phyloP scores from a whole-genome alignment of 1,284 basidiomycete species.

The Apiotrichum mycotoxinovorans region DNA sequence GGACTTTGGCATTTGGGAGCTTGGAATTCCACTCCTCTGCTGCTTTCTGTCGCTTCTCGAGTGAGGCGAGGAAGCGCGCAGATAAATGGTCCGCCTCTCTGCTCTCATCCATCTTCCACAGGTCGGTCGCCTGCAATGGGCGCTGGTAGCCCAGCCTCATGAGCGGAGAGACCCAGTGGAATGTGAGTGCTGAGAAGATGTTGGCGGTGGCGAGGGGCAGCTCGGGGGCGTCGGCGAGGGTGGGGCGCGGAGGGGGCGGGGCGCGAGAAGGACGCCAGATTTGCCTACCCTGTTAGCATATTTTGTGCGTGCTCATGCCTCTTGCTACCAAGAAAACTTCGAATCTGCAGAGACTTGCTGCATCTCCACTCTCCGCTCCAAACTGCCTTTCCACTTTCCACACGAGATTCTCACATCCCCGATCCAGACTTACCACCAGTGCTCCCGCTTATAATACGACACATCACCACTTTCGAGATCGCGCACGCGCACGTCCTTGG shows the following conservation, averaged over 20 bases:
- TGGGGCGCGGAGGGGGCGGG: constrained; percentile 59
- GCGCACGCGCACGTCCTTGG: constrained; percentile 17
- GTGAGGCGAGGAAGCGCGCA: constrained; percentile 39
- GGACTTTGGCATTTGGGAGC: not conserved
- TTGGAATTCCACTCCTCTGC: constrained; percentile 52
- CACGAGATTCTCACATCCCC: too few species aligned
- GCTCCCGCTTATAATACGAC: constrained; percentile 33
- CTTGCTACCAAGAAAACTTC: too few species aligned
- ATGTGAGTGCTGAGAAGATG: constrained; percentile 51
- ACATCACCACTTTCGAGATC: constrained; percentile 28
- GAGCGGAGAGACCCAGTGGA: constrained; percentile 57
- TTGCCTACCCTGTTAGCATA: constrained; percentile 29
- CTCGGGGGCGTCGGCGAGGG: constrained; percentile 60
- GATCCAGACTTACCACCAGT: constrained; percentile 34
- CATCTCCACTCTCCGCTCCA: too few species aligned
- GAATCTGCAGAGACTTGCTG: too few species aligned
- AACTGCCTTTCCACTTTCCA: too few species aligned
- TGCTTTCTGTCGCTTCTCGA: constrained; percentile 27
- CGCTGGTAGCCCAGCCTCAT: constrained; percentile 64
- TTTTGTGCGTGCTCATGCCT: not conserved
- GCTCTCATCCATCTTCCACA: constrained; percentile 60
- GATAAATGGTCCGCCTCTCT: constrained; percentile 57
- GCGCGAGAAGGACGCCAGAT: constrained; percentile 55
- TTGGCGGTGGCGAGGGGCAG: constrained; percentile 61
- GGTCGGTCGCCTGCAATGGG: constrained; percentile 66